Base-by-base conservation (phyloP, 257 asterid genomes). In the Petrea volubilis region DNA sequence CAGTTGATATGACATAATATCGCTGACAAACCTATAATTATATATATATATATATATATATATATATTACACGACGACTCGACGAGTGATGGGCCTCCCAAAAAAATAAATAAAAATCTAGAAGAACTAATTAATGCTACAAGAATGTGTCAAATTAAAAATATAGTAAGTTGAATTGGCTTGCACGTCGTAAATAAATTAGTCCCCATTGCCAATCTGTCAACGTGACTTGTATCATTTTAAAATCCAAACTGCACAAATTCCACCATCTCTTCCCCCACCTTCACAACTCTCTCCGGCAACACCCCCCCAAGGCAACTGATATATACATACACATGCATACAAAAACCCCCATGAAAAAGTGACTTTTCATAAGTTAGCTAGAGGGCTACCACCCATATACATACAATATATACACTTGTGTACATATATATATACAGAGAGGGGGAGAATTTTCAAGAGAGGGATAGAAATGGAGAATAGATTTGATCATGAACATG, bases 111-210 rank as follows among this genome's bases (percentile, higher is more conserved):
- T 38, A 20, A 68, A 63, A 43, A 67, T 60, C 41, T 60, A 47
- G 20, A 61, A 68, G 14, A 61, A 10, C 58, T 53, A 57, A 65
- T 51, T 29, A 78, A 55, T 61, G 56, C 62, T 49, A 71, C 55
- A 72, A 63, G 69, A 70, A 44, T 74, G 75, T 77, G 84, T 76
- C 75, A 61, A 79, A 31, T 12, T 67, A 15, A 61, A 18, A 51
- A 77, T 74, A 47, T 74, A 76, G 68, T 71, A 78, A 67, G 76
- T 68, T 79, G 83, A 76, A 78, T 85, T 80, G 79, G 90, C 71
- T 84, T 81, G 86, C 94, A 87, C 92, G 88, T 79, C 96, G 85
- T 57, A 72, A 82, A 84, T 87, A 80, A 87, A 87, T 76, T 72
- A 76, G 29, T 69, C 67, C 63, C 65, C 23, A 58, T 31, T 69